Conservation (phyloP, 169 alveolate species). For the Toxoplasma gondii region DNA sequence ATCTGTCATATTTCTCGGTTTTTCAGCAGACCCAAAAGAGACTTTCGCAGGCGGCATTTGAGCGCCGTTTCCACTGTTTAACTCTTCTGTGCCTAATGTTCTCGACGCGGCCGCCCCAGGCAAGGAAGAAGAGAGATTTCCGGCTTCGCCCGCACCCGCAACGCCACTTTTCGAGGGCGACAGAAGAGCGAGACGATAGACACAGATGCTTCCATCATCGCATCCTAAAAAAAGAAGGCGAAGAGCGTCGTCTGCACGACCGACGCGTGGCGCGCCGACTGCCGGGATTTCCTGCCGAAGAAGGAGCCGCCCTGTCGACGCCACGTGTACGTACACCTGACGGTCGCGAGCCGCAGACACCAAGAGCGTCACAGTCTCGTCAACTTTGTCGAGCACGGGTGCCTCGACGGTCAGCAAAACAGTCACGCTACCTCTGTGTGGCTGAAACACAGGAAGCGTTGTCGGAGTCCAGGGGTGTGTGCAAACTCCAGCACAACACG, state of each 20-base stretch:
- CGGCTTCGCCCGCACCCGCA: too few species aligned
- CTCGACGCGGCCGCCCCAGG: too few species aligned
- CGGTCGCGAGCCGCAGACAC: conserved; percentile 30
- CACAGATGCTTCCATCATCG: conserved; percentile 26
- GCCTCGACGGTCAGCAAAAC: not conserved
- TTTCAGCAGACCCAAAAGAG: too few species aligned
- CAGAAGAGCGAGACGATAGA: not conserved
- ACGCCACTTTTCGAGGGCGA: not conserved
- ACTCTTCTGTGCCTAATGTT: too few species aligned
- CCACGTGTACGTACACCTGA: conserved; percentile 32
- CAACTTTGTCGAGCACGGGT: not conserved
- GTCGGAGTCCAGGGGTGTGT: too few species aligned
- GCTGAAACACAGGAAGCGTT: not conserved
- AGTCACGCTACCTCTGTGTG: conserved; percentile 18
- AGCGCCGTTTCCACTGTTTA: too few species aligned
- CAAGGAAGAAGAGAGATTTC: too few species aligned
- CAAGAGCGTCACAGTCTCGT: not conserved
- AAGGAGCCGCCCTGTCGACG: not conserved
- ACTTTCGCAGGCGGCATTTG: too few species aligned
- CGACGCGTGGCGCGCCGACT: not conserved
- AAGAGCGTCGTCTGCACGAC: not conserved
- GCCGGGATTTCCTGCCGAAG: conserved; percentile 14
- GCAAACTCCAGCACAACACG: too few species aligned
- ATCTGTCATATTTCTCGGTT: too few species aligned
- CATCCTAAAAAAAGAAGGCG: conserved; percentile 11